Base-by-base conservation (phyloP, 352 stramenopile species). In the Pythium oligandrum region DNA sequence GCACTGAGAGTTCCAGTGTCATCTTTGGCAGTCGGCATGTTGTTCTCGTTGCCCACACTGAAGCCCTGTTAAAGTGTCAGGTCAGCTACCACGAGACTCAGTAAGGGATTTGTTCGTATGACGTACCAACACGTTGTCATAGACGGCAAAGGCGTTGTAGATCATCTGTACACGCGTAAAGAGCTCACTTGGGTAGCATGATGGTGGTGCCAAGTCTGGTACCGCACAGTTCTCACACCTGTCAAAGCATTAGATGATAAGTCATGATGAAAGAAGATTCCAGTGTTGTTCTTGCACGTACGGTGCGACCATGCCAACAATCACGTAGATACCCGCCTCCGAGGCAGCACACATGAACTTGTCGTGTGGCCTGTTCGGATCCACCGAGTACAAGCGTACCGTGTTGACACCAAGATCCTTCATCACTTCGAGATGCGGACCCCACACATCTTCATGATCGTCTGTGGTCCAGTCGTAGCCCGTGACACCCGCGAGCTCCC, bases 1-100 rank as follows among this genome's bases (percentile, higher is more conserved):
- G 73, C 71, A n/a, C 44, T 70, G 11, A 61, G 62, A 3, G 61
- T 59, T 1, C 61, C 72, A 1, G 58, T 65, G 4, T 63, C 52
- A 8, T 51, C 59, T 1, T 64, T 58, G 12, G 70, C 55, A 48
- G 63, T 55, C 31, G 62, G 54, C n/a, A 84, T 47, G 40, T 86
- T 86, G 59, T 73, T 75, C 55, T 86, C 75, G 44, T 86, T 86
- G 6, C 61, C 75, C 2, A 84, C 61, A 57, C 71, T 83, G 45
- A 86, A 83, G 8, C 61, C 70, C 52, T 68, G 40, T 10, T 1
- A 43, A 43, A 43, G 38, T 43, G 38, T 43, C 38, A 26, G 17
- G 17, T 26, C 17, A 26, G 17, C 17, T 26, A 26, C 17, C 17
- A 26, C 17, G 17, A 26, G 17, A 26, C 17, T 26, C 17, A 26